phyloP scores from a whole-genome alignment of 2,329 filamentous ascomycete genomes.

The Colletotrichum sojae region DNA sequence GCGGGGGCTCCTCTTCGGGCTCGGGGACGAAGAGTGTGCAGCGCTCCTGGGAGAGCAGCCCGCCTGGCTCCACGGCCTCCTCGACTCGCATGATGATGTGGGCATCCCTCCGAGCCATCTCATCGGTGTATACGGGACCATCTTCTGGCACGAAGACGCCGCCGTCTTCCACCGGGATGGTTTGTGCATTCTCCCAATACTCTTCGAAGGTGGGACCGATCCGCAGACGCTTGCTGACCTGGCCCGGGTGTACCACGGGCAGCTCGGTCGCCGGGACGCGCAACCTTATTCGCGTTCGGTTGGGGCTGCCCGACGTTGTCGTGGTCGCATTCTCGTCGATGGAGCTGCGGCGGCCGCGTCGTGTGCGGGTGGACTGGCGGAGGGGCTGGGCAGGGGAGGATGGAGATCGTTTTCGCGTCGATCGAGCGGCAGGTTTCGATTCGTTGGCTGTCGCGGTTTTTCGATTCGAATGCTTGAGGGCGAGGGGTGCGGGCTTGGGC shows the following conservation, averaged over 20 bases:
- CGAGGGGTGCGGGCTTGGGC: slow-evolving; percentile 32
- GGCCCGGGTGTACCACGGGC: slow-evolving; percentile 72
- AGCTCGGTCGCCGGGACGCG: slow-evolving; percentile 63
- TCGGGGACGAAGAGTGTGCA: slow-evolving; percentile 84
- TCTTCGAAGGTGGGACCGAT: slow-evolving; percentile 70
- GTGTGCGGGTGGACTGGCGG: slow-evolving; percentile 59
- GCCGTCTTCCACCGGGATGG: slow-evolving; percentile 70
- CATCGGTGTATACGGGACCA: slow-evolving; percentile 70
- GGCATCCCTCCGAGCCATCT: slow-evolving; percentile 78
- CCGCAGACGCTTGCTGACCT: slow-evolving; percentile 67
- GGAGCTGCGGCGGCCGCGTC: slow-evolving; percentile 58
- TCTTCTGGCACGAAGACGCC: slow-evolving; percentile 70
- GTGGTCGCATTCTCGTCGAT: slow-evolving; percentile 44
- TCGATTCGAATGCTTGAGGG: slow-evolving; percentile 47
- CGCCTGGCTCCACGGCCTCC: slow-evolving; percentile 80
- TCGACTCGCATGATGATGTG: slow-evolving; percentile 78
- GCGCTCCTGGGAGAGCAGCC: slow-evolving; percentile 77
- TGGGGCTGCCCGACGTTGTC: slow-evolving; percentile 42
- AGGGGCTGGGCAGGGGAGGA: slow-evolving; percentile 57
- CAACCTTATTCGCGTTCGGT: slow-evolving; percentile 63
- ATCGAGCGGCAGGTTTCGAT: slow-evolving; percentile 50
- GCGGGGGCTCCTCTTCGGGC: slow-evolving; percentile 77
- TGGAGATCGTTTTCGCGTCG: slow-evolving; percentile 56
- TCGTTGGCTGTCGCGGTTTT: slow-evolving; percentile 49
- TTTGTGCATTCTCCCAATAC: slow-evolving; percentile 66